A percentile compares a stretch with the other conserved stretches of the same genome.
Evolutionary conservation across 768 basidiomycete species (phyloP).

Genomic region (Lentinula guzmanii): DNA sequence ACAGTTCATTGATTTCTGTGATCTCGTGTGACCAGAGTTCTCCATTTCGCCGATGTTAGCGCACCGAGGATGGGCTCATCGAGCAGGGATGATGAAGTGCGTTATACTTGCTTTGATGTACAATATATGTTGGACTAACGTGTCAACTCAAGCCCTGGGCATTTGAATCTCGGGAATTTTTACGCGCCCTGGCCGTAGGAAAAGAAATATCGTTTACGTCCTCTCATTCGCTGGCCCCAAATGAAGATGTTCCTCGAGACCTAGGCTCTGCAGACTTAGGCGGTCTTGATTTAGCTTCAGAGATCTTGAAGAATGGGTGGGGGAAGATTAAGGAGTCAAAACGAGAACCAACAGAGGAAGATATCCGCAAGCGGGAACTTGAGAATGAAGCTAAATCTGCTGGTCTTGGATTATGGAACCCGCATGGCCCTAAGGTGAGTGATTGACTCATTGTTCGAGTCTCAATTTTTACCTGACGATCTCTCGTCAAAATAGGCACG

Average conservation of each 20-base stretch:
- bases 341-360: conserved; percentile 77
- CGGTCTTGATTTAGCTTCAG: conserved; percentile 65
- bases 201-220: conserved; percentile 86
- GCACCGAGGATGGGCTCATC: conserved; percentile 83
- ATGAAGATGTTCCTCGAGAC: conserved; percentile 74
- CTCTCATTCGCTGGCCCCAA: conserved; percentile 70
- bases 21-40: conserved; percentile 42
- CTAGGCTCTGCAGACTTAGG: conserved; percentile 70
- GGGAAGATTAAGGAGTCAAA: conserved; percentile 85
- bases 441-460: not conserved
- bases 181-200: conserved; percentile 80
- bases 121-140: not conserved
- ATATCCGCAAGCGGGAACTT: conserved; percentile 61
- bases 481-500: conserved; percentile 43
- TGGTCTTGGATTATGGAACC: conserved; percentile 84
- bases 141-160: conserved; percentile 64
- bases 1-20: not conserved
- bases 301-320: conserved; percentile 89
- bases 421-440: conserved; percentile 65
- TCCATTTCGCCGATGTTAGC: conserved; percentile 84
- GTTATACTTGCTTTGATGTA: conserved; percentile 6
- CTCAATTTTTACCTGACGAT: conserved; percentile 2
- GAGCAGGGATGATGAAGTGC: conserved; percentile 84
- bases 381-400: conserved; percentile 71
- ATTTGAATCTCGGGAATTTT: conserved; percentile 89